phyloP scores from a whole-genome alignment of 176 grass and related monocot genomes.

The Echinochloa phyllopogon region DNA sequence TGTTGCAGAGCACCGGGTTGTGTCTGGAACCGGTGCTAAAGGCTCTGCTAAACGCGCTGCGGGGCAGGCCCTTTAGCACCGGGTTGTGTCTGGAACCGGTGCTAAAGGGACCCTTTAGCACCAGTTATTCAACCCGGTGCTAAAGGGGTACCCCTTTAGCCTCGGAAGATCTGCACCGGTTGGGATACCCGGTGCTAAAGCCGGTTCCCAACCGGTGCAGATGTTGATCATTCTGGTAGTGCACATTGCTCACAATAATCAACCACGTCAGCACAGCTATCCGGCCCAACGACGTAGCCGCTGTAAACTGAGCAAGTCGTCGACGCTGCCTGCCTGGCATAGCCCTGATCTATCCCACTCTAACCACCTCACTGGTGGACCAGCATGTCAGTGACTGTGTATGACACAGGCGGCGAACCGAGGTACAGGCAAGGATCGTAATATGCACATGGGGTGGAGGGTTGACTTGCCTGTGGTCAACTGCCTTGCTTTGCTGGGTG shows the following conservation, averaged over 20 bases:
- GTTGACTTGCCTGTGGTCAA: slow-evolving; percentile 32
- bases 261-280: neutral
- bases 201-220: too few species aligned
- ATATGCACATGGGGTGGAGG: neutral
- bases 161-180: too few species aligned
- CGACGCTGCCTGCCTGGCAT: neutral
- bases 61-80: too few species aligned
- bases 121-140: too few species aligned
- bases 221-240: too few species aligned
- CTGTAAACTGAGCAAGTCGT: neutral
- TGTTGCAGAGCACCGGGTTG: too few species aligned
- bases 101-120: too few species aligned
- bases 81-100: too few species aligned
- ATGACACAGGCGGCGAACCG: neutral
- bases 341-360: neutral
- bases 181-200: too few species aligned
- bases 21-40: too few species aligned
- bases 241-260: neutral
- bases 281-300: neutral
- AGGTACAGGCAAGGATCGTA: neutral
- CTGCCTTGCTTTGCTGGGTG: slow-evolving; percentile 8
- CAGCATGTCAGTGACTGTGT: neutral
- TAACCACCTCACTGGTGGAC: neutral
- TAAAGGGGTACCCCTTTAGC: too few species aligned
- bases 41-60: too few species aligned